Evolutionary conservation across 2,329 filamentous ascomycete species (phyloP).

Genomic region (Paraconiothyrium sp.): DNA sequence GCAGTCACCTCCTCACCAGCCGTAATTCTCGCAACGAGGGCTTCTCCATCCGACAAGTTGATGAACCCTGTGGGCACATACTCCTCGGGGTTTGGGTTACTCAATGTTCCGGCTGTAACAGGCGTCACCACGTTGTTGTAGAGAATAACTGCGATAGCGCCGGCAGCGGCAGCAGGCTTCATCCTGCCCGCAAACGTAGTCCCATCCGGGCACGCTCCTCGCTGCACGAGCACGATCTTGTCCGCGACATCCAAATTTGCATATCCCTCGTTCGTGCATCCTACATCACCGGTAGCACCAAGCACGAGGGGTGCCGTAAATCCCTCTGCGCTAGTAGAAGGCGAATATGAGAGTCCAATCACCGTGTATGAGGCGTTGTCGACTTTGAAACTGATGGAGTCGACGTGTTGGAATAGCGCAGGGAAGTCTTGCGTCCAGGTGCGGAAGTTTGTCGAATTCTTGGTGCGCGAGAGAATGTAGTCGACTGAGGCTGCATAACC

Average conservation of each 20-base stretch:
- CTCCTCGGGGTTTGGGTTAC: constrained; percentile 47
- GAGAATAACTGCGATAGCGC: constrained; percentile 54
- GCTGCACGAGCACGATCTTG: constrained; percentile 55
- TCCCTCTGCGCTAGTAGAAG: constrained; percentile 58
- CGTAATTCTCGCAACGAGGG: constrained; percentile 51
- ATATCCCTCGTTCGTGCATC: constrained; percentile 53
- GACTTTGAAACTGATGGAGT: constrained; percentile 53
- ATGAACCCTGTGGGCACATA: constrained; percentile 54
- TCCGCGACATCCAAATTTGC: constrained; percentile 49
- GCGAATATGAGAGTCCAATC: constrained; percentile 58
- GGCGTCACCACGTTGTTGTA: constrained; percentile 51
- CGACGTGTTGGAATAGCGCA: constrained; percentile 54
- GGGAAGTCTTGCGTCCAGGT: constrained; percentile 62
- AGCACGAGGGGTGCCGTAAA: constrained; percentile 54
- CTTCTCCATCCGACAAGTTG: constrained; percentile 55
- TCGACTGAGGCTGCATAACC: constrained; percentile 68
- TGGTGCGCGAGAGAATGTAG: constrained; percentile 63
- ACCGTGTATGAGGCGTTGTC: constrained; percentile 50
- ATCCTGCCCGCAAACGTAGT: constrained; percentile 53
- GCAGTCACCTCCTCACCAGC: constrained; percentile 53
- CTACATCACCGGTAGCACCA: constrained; percentile 52
- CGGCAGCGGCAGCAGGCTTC: constrained; percentile 53
- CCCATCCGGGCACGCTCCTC: constrained; percentile 54
- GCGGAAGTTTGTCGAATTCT: constrained; percentile 49
- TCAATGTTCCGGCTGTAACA: constrained; percentile 53